A percentile compares a stretch with the other conserved stretches of the same genome.
phyloP scores from a whole-genome alignment of 2,329 filamentous ascomycete species.

The Reticulascus tulasneorum region DNA sequence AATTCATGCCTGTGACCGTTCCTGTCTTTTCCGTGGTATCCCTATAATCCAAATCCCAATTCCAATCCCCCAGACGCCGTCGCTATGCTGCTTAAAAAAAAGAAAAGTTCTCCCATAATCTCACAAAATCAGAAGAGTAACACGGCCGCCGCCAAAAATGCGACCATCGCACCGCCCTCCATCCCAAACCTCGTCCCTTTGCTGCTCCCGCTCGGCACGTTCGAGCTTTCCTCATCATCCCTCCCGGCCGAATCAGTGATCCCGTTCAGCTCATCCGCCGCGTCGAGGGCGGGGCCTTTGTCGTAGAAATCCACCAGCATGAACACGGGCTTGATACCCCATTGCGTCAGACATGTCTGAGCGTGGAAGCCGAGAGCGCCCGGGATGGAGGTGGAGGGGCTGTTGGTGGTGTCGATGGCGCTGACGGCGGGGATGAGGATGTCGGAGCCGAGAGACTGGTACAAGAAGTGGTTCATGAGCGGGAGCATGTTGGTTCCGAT shows the following conservation, averaged over 20 bases:
- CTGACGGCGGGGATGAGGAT: slow-evolving; percentile 60
- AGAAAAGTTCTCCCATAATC: neutral
- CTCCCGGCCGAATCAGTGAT: slow-evolving; percentile 37
- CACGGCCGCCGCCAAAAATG: slow-evolving; percentile 38
- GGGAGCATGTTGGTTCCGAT: slow-evolving; percentile 59
- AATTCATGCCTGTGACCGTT: too few species aligned
- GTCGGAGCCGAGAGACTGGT: slow-evolving; percentile 48
- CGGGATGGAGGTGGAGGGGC: slow-evolving; percentile 43
- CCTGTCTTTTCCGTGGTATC: too few species aligned
- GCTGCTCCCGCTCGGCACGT: slow-evolving; percentile 11
- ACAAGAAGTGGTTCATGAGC: slow-evolving; percentile 78
- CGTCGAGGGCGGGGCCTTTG: slow-evolving; percentile 63
- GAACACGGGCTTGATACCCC: slow-evolving; percentile 64
- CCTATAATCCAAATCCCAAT: neutral
- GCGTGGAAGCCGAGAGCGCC: slow-evolving; percentile 56
- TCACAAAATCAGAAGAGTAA: slow-evolving; percentile 27
- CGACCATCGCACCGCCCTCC: slow-evolving; percentile 36
- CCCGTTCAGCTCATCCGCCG: slow-evolving; percentile 65
- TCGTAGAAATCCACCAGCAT: slow-evolving; percentile 79
- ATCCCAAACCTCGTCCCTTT: slow-evolving; percentile 16
- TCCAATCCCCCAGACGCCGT: slow-evolving; percentile 18
- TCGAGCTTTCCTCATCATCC: slow-evolving; percentile 17
- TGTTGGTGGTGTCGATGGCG: slow-evolving; percentile 63
- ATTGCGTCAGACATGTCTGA: slow-evolving; percentile 50
- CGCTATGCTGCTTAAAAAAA: slow-evolving; percentile 20